These are phyloP conservation scores for Dryas integrifolia DNA, from an alignment of 331 rosid species.

Conservation along the genomic window DNA sequence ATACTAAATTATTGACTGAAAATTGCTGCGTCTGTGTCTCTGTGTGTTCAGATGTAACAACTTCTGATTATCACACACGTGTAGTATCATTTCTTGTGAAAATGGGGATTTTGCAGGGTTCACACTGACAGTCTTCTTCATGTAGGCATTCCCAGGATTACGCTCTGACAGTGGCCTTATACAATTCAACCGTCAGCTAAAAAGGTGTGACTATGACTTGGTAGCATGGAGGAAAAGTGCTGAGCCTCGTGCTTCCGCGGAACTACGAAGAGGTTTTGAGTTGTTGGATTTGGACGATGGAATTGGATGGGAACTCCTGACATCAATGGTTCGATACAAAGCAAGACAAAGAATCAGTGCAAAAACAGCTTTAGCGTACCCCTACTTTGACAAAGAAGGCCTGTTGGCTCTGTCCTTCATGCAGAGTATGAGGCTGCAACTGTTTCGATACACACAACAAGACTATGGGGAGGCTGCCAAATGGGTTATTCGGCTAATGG, in stretches of 20 bases:
- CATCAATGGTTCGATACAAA: constrained; percentile 82
- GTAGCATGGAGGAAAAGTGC: constrained; percentile 68
- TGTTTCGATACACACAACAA: constrained; percentile 78
- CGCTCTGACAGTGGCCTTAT: constrained; percentile 74
- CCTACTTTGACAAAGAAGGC: constrained; percentile 80
- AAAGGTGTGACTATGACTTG: constrained; percentile 87
- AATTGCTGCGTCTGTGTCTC: too few relatives aligned
- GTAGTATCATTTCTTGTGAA: background rate
- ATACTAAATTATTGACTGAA: background rate
- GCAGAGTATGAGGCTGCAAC: constrained; percentile 74
- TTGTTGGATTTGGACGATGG: constrained; percentile 90
- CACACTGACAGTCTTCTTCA: constrained; percentile 20
- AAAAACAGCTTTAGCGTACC: constrained; percentile 83
- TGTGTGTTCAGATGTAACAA: background rate
- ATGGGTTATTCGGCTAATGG: constrained; percentile 79
- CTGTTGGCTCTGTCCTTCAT: constrained; percentile 72
- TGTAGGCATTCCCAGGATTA: constrained; percentile 73
- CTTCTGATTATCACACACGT: background rate
- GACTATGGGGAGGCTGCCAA: constrained; percentile 83
- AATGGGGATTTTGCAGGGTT: constrained; percentile 15
- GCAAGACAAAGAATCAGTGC: constrained; percentile 89
- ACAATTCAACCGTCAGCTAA: constrained; percentile 88
- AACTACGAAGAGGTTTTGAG: constrained; percentile 78
- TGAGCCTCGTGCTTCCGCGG: constrained; percentile 70
- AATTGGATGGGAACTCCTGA: constrained; percentile 90